phyloP scores from a whole-genome alignment of 257 asterid genomes.

The Buddleja alternifolia region DNA sequence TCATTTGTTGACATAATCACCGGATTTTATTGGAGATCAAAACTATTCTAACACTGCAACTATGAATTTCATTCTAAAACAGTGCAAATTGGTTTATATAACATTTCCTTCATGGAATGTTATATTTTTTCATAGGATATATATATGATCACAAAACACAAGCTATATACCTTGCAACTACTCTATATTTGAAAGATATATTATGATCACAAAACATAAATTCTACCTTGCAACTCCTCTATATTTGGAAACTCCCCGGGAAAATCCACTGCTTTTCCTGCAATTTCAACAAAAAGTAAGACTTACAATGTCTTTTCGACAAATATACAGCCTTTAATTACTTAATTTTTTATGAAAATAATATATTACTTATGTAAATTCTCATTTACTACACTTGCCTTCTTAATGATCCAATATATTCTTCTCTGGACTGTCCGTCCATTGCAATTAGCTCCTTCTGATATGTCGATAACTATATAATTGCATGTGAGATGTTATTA shows the following conservation, averaged over 20 bases:
- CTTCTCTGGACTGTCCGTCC: slow-evolving; percentile 87
- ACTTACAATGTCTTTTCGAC: not conserved
- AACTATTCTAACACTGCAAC: not conserved
- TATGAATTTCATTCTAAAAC: not conserved
- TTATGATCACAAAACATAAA: no score
- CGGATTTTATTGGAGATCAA: not conserved
- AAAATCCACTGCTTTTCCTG: slow-evolving; percentile 90
- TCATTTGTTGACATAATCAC: slow-evolving; percentile 18
- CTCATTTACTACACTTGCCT: slow-evolving; percentile 35
- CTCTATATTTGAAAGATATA: slow-evolving; percentile 59
- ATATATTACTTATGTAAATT: not conserved
- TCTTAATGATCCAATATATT: slow-evolving; percentile 82
- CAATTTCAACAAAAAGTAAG: slow-evolving; percentile 11
- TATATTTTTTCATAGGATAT: no score
- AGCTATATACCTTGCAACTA: slow-evolving; percentile 76
- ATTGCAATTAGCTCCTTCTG: slow-evolving; percentile 60
- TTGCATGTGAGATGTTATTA: not conserved
- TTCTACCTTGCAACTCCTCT: slow-evolving; percentile 87
- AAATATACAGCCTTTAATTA: not conserved
- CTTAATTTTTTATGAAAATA: not conserved
- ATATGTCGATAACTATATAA: slow-evolving; percentile 62
- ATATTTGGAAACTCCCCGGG: slow-evolving; percentile 85
- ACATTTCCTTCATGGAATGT: no score
- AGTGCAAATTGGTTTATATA: no score
- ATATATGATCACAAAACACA: no score